phyloP scores from a whole-genome alignment of 2,329 filamentous ascomycete species.

The Curvularia eragrostidis region DNA sequence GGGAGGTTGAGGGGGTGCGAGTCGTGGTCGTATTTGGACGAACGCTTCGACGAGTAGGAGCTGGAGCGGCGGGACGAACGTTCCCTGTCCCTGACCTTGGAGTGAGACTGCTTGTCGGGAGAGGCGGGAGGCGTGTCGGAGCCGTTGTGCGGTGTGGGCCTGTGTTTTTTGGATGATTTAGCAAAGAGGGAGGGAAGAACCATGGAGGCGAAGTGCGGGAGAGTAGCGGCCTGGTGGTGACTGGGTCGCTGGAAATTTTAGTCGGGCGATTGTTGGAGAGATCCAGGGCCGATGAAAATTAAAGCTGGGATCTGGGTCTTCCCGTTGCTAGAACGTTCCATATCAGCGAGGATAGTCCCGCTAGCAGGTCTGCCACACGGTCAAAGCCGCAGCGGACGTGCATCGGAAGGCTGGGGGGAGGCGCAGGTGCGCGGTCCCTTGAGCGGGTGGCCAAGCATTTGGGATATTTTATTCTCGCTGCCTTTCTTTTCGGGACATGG shows the following conservation, averaged over 20 bases:
- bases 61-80: conserved; percentile 37
- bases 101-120: conserved; percentile 48
- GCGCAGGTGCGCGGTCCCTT: conserved; percentile 11
- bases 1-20: conserved; percentile 89
- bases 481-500: not conserved
- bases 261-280: conserved; percentile 40
- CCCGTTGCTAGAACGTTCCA: conserved; percentile 47
- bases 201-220: conserved; percentile 39
- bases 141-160: conserved; percentile 27
- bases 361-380: conserved; percentile 24
- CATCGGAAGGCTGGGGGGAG: conserved; percentile 31
- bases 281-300: conserved; percentile 36
- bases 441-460: not conserved
- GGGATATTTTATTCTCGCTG: not conserved
- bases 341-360: conserved; percentile 25
- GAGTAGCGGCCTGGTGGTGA: conserved; percentile 29
- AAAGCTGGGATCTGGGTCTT: conserved; percentile 24
- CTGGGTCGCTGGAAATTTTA: conserved; percentile 39
- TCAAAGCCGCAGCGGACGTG: conserved; percentile 31
- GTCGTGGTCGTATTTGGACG: conserved; percentile 64
- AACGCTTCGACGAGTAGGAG: conserved; percentile 46
- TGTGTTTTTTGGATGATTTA: conserved; percentile 49
- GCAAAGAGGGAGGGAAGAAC: conserved; percentile 49
- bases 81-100: conserved; percentile 42
- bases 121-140: conserved; percentile 47